phyloP scores from a whole-genome alignment of 495 filamentous ascomycete genomes.

The Penicillium coffeae region DNA sequence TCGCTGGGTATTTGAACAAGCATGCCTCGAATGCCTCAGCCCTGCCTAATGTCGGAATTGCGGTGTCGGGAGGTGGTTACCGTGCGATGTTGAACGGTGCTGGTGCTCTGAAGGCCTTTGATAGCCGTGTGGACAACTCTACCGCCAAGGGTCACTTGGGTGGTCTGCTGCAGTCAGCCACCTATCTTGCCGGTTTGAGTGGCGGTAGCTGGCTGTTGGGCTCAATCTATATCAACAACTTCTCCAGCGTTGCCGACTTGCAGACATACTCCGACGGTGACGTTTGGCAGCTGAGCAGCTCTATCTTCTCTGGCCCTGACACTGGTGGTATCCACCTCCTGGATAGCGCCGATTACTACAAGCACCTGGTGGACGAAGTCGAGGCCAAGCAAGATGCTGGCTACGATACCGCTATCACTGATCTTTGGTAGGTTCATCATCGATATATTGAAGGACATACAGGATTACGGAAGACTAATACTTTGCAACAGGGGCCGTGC shows the following conservation, averaged over 20 bases:
- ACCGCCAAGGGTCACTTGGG: slow-evolving; percentile 69
- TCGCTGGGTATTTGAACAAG: slow-evolving; percentile 59
- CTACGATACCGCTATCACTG: slow-evolving; percentile 75
- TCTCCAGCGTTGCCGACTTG: slow-evolving; percentile 65
- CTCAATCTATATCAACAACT: slow-evolving; percentile 87
- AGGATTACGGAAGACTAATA: slow-evolving; percentile 8
- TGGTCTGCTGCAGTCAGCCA: slow-evolving; percentile 78
- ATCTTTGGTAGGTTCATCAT: slow-evolving; percentile 62
- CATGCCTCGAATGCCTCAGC: slow-evolving; percentile 53
- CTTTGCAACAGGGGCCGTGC: slow-evolving; percentile 51
- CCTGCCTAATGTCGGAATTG: slow-evolving; percentile 59
- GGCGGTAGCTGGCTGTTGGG: slow-evolving; percentile 88
- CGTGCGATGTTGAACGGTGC: slow-evolving; percentile 84
- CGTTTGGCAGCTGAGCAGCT: slow-evolving; percentile 74
- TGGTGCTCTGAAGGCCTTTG: slow-evolving; percentile 83
- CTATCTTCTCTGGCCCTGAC: slow-evolving; percentile 67
- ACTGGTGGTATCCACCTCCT: slow-evolving; percentile 49
- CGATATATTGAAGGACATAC: not conserved
- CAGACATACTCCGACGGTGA: slow-evolving; percentile 36
- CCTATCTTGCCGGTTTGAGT: slow-evolving; percentile 80
- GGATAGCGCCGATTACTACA: slow-evolving; percentile 62
- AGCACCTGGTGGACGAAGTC: slow-evolving; percentile 58
- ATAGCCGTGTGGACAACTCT: slow-evolving; percentile 65
- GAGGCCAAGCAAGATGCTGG: slow-evolving; percentile 63
- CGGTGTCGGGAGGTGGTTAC: slow-evolving; percentile 68